Evolutionary conservation across 805 yeast species (phyloP).

Genomic region (Maudiozyma saulgeensis): DNA sequence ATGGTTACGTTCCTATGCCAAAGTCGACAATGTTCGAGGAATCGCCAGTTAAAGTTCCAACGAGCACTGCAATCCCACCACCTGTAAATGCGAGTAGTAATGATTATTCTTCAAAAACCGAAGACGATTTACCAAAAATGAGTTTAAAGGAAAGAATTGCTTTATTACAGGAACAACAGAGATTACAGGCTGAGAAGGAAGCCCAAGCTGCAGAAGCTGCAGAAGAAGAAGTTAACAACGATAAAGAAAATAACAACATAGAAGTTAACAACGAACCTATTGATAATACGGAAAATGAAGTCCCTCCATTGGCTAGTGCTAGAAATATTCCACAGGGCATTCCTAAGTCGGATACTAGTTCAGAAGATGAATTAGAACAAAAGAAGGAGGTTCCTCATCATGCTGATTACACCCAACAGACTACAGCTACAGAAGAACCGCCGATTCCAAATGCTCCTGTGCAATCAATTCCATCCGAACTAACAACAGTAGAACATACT

Average conservation of each 20-base stretch:
- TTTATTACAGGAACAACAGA: constrained; percentile 69
- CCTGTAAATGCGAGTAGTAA: constrained; percentile 5
- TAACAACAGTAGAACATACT: neutral
- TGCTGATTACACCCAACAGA: too few relatives aligned
- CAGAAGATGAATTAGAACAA: too few relatives aligned
- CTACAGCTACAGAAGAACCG: neutral
- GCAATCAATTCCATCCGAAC: neutral
- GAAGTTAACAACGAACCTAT: neutral
- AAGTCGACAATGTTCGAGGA: constrained; percentile 4
- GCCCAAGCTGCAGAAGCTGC: neutral
- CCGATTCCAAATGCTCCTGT: neutral
- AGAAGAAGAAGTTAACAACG: neutral
- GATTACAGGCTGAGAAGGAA: constrained; percentile 67
- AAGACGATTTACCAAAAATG: constrained; percentile 59
- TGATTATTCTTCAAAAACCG: constrained; percentile 13
- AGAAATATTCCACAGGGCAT: neutral
- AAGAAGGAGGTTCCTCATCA: too few relatives aligned
- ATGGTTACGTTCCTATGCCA: constrained; percentile 12
- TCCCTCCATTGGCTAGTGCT: too few relatives aligned
- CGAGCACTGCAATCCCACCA: constrained; percentile 2
- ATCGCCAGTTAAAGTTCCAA: constrained; percentile 1
- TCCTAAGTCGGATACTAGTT: too few relatives aligned
- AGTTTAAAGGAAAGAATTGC: constrained; percentile 84
- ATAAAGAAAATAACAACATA: neutral
- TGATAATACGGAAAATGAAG: neutral